These are phyloP conservation scores for Microascus cirrosus DNA, from an alignment of 2,329 filamentous ascomycete species.

Conservation along the genomic window DNA sequence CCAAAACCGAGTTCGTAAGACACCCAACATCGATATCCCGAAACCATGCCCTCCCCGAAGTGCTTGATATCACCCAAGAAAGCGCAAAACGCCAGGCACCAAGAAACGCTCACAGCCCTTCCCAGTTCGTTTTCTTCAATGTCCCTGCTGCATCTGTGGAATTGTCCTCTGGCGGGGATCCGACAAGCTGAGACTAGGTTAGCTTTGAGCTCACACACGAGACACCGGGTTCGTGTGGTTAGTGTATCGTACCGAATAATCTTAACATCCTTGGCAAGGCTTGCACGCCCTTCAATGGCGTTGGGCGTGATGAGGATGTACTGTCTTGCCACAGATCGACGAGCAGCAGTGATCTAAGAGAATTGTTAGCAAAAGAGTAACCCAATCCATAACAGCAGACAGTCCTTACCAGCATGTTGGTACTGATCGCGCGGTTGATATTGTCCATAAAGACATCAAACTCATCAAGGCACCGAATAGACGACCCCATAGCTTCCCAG, in stretches of 20 bases:
- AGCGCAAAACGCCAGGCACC: background rate
- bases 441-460: conserved; percentile 99
- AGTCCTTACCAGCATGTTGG: conserved; percentile 83
- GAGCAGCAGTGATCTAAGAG: conserved; percentile 46
- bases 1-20: background rate
- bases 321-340: conserved; percentile 78
- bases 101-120: background rate
- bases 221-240: background rate
- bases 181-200: conserved; percentile 29
- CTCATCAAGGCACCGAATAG: conserved; percentile 88
- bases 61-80: background rate
- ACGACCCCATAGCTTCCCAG: conserved; percentile 97
- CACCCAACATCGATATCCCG: background rate
- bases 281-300: conserved; percentile 53
- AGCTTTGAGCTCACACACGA: background rate
- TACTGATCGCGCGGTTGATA: conserved; percentile 86
- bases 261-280: conserved; percentile 58
- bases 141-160: conserved; percentile 18
- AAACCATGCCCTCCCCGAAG: background rate
- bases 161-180: conserved; percentile 44
- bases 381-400: background rate
- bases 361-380: background rate
- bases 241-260: conserved; percentile 52
- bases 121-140: background rate
- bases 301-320: conserved; percentile 97